These are phyloP conservation scores for Lindgomyces ingoldianus DNA, from an alignment of 495 filamentous ascomycete genomes.

Conservation along the genomic window DNA sequence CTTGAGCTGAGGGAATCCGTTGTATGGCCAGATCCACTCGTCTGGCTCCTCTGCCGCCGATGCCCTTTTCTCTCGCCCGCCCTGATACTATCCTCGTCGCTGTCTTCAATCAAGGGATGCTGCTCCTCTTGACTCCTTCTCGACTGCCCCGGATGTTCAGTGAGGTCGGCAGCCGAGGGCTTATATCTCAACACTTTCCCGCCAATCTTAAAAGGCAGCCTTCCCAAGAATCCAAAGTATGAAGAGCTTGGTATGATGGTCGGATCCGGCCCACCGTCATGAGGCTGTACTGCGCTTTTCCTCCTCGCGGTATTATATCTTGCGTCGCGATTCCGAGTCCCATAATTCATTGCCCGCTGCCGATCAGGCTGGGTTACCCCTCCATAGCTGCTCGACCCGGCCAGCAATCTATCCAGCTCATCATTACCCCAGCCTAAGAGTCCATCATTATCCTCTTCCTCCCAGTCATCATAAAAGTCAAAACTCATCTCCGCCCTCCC, in stretches of 20 bases:
- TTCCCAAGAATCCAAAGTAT: slow-evolving; percentile 79
- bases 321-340: slow-evolving; percentile 54
- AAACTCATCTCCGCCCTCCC: slow-evolving; percentile 80
- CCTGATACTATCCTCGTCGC: slow-evolving; percentile 52
- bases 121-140: slow-evolving; percentile 56
- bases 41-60: slow-evolving; percentile 72
- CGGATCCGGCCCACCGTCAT: slow-evolving; percentile 69
- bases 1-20: slow-evolving; percentile 90
- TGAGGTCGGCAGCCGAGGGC: slow-evolving; percentile 85
- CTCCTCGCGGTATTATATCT: slow-evolving; percentile 46
- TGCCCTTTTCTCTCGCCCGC: slow-evolving; percentile 45
- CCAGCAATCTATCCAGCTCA: slow-evolving; percentile 84
- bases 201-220: slow-evolving; percentile 83
- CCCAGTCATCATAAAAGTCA: slow-evolving; percentile 99
- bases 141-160: slow-evolving; percentile 72
- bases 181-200: slow-evolving; percentile 79
- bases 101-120: slow-evolving; percentile 70
- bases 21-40: slow-evolving; percentile 77
- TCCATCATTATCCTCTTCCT: slow-evolving; percentile 69
- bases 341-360: slow-evolving; percentile 87
- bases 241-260: slow-evolving; percentile 89
- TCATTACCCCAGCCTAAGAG: slow-evolving; percentile 71
- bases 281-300: slow-evolving; percentile 64
- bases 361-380: slow-evolving; percentile 65
- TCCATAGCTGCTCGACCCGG: slow-evolving; percentile 54